Base-by-base conservation (phyloP, 2,329 filamentous ascomycete genomes). In the Conoideocrella luteorostrata region DNA sequence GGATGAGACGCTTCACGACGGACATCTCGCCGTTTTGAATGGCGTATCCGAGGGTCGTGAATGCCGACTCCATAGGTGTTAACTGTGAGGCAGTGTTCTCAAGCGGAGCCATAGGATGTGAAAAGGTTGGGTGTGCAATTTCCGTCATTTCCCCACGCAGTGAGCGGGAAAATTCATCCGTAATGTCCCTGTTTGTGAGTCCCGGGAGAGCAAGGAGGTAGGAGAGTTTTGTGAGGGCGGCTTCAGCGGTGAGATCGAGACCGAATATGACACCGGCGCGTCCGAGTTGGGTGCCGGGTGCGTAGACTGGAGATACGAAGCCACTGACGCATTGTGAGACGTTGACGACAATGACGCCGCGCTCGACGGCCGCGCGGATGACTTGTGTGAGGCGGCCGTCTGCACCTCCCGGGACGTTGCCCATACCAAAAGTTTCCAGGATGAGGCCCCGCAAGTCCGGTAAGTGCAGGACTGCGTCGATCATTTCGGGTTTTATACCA, bases 401-500 rank as follows among this genome's bases (percentile, higher is more conserved):
- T 38, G 82, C 75, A 23, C 88, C 88, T 30, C 84, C 85, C 3
- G 90, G 90, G 10, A 90, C 86, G 65, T 95, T 96, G 45, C 90
- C 90, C 61, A 93, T 89, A 47, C 90, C 90, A 62, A 95, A 95
- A 0, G 89, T 95, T 67, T 95, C 89, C 34, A 96, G 76, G 30
- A 96, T 82, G 39, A 95, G 73, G 2, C 90, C 90, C 39, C 82
- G 80, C 12, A 96, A 73, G 37, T 81, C 80, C n/a, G 87, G 81
- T 24, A 89, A 70, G 35, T 77, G 77, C 47, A 95, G 71, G 13
- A 95, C 88, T 1, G 86, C 84, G 58, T 93, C 88, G 24, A 96
- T 77, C 86, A 95, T 94, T 59, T 89, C 84, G n/a, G 89, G 86
- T 62, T 86, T 86, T 66, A 96, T 94, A 24, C 90, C 90, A 0